phyloP scores from a whole-genome alignment of 2,329 filamentous ascomycete genomes.

The Aspergillus oerlinghausenensis region DNA sequence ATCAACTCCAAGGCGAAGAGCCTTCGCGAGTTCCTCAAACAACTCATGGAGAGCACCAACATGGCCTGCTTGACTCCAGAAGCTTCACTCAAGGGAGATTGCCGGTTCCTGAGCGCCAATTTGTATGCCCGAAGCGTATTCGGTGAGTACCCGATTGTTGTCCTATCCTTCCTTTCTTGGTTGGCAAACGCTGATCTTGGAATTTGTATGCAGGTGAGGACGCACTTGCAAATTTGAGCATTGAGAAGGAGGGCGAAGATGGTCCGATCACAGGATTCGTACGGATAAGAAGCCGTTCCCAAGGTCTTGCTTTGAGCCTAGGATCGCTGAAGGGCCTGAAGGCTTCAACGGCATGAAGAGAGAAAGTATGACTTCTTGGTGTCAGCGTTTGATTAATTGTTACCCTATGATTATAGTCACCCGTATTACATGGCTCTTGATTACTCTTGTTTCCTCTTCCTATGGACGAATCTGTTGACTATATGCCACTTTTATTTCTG shows the following conservation, averaged over 20 bases:
- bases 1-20: slow-evolving; percentile 97
- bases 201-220: slow-evolving; percentile 72
- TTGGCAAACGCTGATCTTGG: slow-evolving; percentile 18
- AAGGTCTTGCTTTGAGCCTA: slow-evolving; percentile 88
- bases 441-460: slow-evolving; percentile 16
- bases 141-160: slow-evolving; percentile 58
- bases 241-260: slow-evolving; percentile 94
- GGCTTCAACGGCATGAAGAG: slow-evolving; percentile 50
- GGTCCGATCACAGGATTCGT: slow-evolving; percentile 96
- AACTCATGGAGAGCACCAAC: slow-evolving; percentile 96
- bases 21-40: slow-evolving; percentile 83
- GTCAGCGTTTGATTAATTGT: slow-evolving; percentile 26
- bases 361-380: slow-evolving; percentile 17
- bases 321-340: slow-evolving; percentile 93
- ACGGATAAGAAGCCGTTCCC: slow-evolving; percentile 92
- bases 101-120: slow-evolving; percentile 95
- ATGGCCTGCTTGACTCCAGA: slow-evolving; percentile 98
- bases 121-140: slow-evolving; percentile 96
- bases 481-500: slow-evolving; percentile 15
- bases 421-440: slow-evolving; percentile 9
- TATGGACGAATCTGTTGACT: slow-evolving; percentile 29
- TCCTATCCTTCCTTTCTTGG: neutral
- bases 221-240: slow-evolving; percentile 92
- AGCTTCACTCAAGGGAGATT: slow-evolving; percentile 93
- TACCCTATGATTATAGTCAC: slow-evolving; percentile 20